Evolutionary conservation across 139 green algal species (phyloP).

Genomic region (Asterochloris sp.): DNA sequence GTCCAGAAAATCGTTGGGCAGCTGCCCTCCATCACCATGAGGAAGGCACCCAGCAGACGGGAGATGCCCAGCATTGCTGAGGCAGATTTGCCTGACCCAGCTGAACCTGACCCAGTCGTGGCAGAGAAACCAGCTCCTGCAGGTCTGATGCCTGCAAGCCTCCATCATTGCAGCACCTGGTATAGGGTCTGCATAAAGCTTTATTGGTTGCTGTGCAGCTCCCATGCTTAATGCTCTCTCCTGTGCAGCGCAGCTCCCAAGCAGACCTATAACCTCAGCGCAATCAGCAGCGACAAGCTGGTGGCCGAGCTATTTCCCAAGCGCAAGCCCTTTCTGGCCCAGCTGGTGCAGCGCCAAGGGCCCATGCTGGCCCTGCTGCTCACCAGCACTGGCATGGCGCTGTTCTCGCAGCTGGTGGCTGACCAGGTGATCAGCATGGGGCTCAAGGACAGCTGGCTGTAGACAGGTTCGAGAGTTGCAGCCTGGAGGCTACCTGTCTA

Average conservation of each 20-base stretch:
- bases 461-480: background rate
- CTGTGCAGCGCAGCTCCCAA: too few species aligned
- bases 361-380: conserved; percentile 1
- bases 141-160: too few species aligned
- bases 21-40: background rate
- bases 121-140: too few species aligned
- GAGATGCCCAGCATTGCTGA: background rate
- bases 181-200: too few species aligned
- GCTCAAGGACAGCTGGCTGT: background rate
- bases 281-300: background rate
- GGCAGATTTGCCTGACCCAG: background rate
- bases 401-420: conserved; percentile 7
- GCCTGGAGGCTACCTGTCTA: background rate
- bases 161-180: too few species aligned
- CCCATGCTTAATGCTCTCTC: too few species aligned
- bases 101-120: background rate
- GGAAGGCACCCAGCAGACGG: background rate
- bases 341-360: background rate
- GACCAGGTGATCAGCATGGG: background rate
- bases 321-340: too few species aligned
- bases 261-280: background rate
- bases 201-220: too few species aligned
- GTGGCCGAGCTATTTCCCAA: background rate
- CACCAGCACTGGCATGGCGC: conserved; percentile 8
- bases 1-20: too few species aligned